These are phyloP conservation scores for Amaranthus cruentus DNA, from an alignment of 148 eudicot species.

Conservation along the genomic window DNA sequence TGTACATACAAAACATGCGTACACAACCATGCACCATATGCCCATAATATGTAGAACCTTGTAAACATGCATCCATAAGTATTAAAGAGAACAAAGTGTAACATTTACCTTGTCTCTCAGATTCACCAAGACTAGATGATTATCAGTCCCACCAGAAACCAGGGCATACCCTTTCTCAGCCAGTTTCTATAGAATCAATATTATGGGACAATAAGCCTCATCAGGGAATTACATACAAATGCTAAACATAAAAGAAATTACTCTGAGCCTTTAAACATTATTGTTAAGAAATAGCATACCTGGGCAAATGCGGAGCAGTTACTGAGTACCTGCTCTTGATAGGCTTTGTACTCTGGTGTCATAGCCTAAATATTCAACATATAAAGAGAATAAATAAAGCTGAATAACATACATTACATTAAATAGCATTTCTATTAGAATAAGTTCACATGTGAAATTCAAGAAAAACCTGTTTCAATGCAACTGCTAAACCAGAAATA, in stretches of 20 bases:
- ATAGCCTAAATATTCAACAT: conserved; percentile 49
- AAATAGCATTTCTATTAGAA: neutral
- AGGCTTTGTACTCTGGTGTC: conserved; percentile 90
- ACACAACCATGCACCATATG: neutral
- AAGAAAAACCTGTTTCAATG: conserved; percentile 76
- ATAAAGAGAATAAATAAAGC: neutral
- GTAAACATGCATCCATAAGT: neutral
- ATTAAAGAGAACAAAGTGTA: neutral
- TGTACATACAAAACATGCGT: neutral
- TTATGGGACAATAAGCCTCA: conserved; percentile 6
- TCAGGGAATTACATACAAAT: conserved; percentile 29
- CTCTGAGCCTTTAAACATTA: neutral
- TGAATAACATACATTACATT: neutral
- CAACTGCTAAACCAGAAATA: conserved; percentile 92
- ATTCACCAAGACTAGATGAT: conserved; percentile 91
- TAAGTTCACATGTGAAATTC: conserved; percentile 14
- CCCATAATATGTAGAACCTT: neutral
- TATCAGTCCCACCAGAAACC: conserved; percentile 99
- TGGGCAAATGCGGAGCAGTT: conserved; percentile 87
- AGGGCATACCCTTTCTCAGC: conserved; percentile 68
- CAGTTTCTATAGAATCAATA: conserved; percentile 54
- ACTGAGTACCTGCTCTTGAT: conserved; percentile 97
- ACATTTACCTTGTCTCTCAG: conserved; percentile 73
- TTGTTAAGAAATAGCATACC: conserved; percentile 34
- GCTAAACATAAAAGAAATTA: neutral